phyloP scores from a whole-genome alignment of 768 basidiomycete genomes.

The Collybia sordida region DNA sequence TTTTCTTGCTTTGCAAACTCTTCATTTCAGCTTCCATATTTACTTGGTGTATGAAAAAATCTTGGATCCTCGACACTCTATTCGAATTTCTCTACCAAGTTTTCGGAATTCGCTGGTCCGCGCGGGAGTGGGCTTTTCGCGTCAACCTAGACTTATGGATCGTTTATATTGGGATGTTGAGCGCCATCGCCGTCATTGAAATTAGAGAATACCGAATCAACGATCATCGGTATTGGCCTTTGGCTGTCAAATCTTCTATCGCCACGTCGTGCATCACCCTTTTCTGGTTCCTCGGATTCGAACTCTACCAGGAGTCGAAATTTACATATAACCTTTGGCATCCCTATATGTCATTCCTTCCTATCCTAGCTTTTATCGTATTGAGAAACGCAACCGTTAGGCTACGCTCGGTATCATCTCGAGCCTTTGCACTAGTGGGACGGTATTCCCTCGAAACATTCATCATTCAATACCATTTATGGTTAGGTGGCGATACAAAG shows the following conservation, averaged over 20 bases:
- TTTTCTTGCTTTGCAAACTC: constrained; percentile 73
- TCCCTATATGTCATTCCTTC: constrained; percentile 77
- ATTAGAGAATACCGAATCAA: constrained; percentile 68
- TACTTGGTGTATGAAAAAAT: constrained; percentile 64
- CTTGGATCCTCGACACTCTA: constrained; percentile 59
- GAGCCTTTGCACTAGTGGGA: constrained; percentile 78
- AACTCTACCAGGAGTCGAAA: constrained; percentile 74
- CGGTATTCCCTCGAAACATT: constrained; percentile 90
- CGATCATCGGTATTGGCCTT: constrained; percentile 68
- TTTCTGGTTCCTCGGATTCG: constrained; percentile 82
- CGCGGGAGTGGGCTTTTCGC: constrained; percentile 86
- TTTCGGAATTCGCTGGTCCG: constrained; percentile 81
- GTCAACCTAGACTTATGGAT: constrained; percentile 88
- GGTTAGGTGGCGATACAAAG: constrained; percentile 84
- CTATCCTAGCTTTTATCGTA: constrained; percentile 72
- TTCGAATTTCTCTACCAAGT: constrained; percentile 65
- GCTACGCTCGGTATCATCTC: constrained; percentile 69
- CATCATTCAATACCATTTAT: constrained; percentile 86
- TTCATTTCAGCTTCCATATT: constrained; percentile 59
- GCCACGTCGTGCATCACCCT: constrained; percentile 53
- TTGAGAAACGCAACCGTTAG: constrained; percentile 75
- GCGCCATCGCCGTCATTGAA: constrained; percentile 73
- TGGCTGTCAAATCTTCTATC: constrained; percentile 45
- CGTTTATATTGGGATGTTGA: constrained; percentile 84
- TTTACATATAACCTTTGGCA: constrained; percentile 87